Evolutionary conservation across 345 rosid genomes (phyloP).

Genomic region (Excoecaria cochinchinensis): DNA sequence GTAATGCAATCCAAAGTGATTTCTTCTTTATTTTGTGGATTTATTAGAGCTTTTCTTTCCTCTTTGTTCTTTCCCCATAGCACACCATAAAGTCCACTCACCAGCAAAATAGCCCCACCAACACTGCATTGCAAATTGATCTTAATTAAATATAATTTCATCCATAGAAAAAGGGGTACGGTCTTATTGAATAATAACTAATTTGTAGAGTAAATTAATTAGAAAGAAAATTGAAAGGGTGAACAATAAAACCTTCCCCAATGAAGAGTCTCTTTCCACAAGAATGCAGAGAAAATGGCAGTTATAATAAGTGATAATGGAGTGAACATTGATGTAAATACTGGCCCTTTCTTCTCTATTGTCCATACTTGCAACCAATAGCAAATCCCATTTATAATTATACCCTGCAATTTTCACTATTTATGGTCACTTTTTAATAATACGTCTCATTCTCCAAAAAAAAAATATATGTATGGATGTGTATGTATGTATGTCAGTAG

Average conservation of each 20-base stretch:
- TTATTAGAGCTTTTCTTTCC: conserved; percentile 21
- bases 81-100: conserved; percentile 71
- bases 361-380: conserved; percentile 92
- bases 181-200: too few species aligned
- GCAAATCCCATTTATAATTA: conserved; percentile 61
- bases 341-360: conserved; percentile 83
- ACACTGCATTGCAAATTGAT: conserved; percentile 41
- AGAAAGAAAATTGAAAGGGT: background rate
- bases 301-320: conserved; percentile 79
- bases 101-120: conserved; percentile 69
- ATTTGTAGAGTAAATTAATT: too few species aligned
- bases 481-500: too few species aligned
- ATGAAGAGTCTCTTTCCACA: conserved; percentile 66
- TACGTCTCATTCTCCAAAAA: too few species aligned
- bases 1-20: conserved; percentile 36
- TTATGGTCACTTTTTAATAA: background rate
- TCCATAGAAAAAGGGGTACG: too few species aligned
- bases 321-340: conserved; percentile 71
- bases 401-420: conserved; percentile 50
- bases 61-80: conserved; percentile 84
- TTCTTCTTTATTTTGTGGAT: conserved; percentile 34
- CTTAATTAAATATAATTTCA: background rate
- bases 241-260: conserved; percentile 58
- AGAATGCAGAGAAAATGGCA: conserved; percentile 55
- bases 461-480: too few species aligned